Evolutionary conservation across 73 alveolate genomes (phyloP).

Genomic region (Paramecium biaurelia): DNA sequence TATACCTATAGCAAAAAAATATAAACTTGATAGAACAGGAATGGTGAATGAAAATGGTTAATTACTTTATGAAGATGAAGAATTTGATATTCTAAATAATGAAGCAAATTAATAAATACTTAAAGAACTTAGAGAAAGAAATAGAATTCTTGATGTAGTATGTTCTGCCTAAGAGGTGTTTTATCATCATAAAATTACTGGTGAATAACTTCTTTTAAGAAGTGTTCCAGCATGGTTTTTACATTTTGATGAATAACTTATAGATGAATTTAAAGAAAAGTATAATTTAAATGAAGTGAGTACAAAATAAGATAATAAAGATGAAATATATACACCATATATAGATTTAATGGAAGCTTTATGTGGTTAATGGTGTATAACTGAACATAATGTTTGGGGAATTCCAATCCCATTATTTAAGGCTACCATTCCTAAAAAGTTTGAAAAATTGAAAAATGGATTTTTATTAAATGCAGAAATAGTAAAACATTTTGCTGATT

Average conservation of each 20-base stretch:
- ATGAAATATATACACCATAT: background rate
- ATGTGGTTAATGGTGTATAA: slow-evolving; percentile 69
- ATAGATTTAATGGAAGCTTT: slow-evolving; percentile 4
- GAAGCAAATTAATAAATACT: background rate
- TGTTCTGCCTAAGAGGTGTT: background rate
- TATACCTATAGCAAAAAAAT: background rate
- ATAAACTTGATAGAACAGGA: background rate
- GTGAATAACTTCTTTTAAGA: background rate
- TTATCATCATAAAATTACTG: slow-evolving; percentile 25
- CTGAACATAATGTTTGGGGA: slow-evolving; percentile 75
- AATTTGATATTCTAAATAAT: background rate
- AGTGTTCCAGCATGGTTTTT: slow-evolving; percentile 4
- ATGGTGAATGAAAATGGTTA: background rate
- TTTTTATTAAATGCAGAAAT: background rate
- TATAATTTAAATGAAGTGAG: background rate
- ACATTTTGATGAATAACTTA: background rate
- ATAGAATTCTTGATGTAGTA: background rate
- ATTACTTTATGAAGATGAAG: background rate
- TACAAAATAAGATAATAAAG: background rate
- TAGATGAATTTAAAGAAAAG: background rate
- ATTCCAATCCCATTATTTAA: slow-evolving; percentile 74
- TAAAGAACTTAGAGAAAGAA: background rate
- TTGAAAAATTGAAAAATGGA: background rate
- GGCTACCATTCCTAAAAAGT: background rate
- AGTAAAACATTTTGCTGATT: background rate